Evolutionary conservation across 352 stramenopile genomes (phyloP).

Genomic region (Phytophthora citricola): DNA sequence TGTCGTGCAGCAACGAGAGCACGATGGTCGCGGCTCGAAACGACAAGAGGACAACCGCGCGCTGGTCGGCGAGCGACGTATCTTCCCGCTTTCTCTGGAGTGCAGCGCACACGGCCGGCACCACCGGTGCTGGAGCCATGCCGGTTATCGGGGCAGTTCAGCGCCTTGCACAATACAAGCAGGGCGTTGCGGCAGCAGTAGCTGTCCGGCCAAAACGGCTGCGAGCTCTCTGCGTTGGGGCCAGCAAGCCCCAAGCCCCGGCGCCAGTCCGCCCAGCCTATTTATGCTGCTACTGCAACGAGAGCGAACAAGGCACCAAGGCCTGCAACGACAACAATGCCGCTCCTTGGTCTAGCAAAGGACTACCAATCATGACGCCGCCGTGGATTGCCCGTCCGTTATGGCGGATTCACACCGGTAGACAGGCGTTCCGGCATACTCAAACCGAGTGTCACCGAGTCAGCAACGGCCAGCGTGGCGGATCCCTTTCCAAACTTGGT

Average conservation of each 20-base stretch:
- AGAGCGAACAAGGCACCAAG: not conserved
- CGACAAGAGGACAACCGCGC: slow-evolving; percentile 30
- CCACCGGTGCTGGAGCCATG: not conserved
- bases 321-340: no score
- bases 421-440: slow-evolving; percentile 33
- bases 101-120: not conserved
- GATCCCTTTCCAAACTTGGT: slow-evolving; percentile 22
- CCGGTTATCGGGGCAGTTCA: slow-evolving; percentile 20
- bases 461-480: slow-evolving; percentile 9
- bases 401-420: slow-evolving; percentile 24
- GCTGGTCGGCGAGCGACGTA: not conserved
- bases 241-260: slow-evolving; percentile 25
- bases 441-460: slow-evolving; percentile 18
- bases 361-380: not conserved
- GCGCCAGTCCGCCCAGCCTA: slow-evolving; percentile 15
- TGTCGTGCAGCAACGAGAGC: slow-evolving; percentile 15
- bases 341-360: not conserved
- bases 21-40: slow-evolving; percentile 9
- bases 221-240: slow-evolving; percentile 23
- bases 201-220: slow-evolving; percentile 11
- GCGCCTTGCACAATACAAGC: slow-evolving; percentile 2
- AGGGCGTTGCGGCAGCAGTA: slow-evolving; percentile 3
- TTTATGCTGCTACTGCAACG: slow-evolving; percentile 4
- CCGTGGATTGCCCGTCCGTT: slow-evolving; percentile 4
- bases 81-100: slow-evolving; percentile 28